phyloP scores from a whole-genome alignment of 2,329 filamentous ascomycete genomes.

The Trichoderma sp. region DNA sequence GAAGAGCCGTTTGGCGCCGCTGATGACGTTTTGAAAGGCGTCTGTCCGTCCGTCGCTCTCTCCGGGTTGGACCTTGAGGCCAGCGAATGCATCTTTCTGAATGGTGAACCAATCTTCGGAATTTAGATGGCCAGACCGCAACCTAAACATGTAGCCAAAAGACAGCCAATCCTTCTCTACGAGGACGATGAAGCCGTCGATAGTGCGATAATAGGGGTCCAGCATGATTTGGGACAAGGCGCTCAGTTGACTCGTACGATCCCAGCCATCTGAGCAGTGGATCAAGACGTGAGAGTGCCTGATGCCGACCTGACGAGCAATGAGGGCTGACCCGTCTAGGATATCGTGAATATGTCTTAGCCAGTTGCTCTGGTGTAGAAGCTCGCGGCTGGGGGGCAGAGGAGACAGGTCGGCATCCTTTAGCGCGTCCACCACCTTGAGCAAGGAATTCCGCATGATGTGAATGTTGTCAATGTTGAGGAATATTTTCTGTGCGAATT shows the following conservation, averaged over 20 bases:
- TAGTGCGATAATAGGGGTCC: constrained; percentile 90
- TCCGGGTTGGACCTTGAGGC: constrained; percentile 58
- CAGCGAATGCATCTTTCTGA: constrained; percentile 75
- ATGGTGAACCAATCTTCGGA: constrained; percentile 92
- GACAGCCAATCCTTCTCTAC: constrained; percentile 98
- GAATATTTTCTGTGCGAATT: constrained; percentile 84
- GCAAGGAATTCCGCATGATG: constrained; percentile 89
- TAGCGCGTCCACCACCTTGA: constrained; percentile 81
- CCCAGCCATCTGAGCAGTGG: constrained; percentile 98
- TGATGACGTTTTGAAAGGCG: constrained; percentile 81
- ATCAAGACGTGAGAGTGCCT: constrained; percentile 94
- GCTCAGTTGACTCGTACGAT: constrained; percentile 91
- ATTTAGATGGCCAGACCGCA: constrained; percentile 82
- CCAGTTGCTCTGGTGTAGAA: constrained; percentile 83
- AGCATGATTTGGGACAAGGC: constrained; percentile 89
- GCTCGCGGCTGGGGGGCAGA: constrained; percentile 75
- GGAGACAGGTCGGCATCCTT: constrained; percentile 89
- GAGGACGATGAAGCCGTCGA: constrained; percentile 90
- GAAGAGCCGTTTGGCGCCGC: constrained; percentile 86
- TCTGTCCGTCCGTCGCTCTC: constrained; percentile 63
- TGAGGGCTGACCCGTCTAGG: constrained; percentile 78
- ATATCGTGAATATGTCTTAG: constrained; percentile 83
- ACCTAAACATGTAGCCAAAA: constrained; percentile 95
- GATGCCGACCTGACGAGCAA: constrained; percentile 83
- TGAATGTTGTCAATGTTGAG: constrained; percentile 98